Base-by-base conservation (phyloP, 164 flowering plant genomes). In the Warburgia ugandensis region DNA sequence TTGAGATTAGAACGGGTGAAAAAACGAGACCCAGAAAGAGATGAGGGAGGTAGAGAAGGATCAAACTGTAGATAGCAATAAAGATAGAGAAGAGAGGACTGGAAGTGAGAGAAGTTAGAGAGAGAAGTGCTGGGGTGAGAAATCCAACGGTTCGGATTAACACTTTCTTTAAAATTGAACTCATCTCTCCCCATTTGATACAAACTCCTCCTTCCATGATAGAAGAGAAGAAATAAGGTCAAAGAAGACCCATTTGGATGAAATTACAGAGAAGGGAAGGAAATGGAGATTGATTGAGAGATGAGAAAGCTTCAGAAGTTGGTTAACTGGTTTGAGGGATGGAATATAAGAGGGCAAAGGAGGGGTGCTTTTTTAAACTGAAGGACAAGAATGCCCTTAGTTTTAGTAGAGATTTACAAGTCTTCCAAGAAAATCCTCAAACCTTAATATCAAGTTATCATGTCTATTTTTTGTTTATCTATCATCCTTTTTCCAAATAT, bases 31-130 rank as follows among this genome's bases (percentile, higher is more conserved):
- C 42, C 38, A 61, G 45, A 59, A 72, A 68, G 53, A 56, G 16
- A 13, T 28, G 62, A 0, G 94, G 97, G 54, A 72, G 61, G 42
- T 80, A 88, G 55, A 88, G 80, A 55, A 83, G 72, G 40, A 76
- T 55, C 3, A 88, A 43, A 51, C 51, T 56, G 73, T 67, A 77
- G 9, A 78, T 54, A 13, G 86, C 66, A 61, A 81, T 37, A 21
- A 77, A 19, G 50, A 58, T 54, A 0, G 94, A 81, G 58, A 88
- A 76, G 33, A 84, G 77, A 56, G 91, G 86, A 45, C 64, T 25
- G 1, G 72, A 60, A 16, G 58, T 33, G 2, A 68, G 38, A 17
- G 63, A 70, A 16, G 56, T 17, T 12, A 45, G n/a, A 9, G 28
- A 45, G 31, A 26, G 8, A 8, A 10, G 16, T n/a, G n/a, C n/a